Evolutionary conservation across 2,329 filamentous ascomycete genomes (phyloP), one percentile per base, ranked within the genome.

Genomic region (Chrysoporthe cubensis): DNA sequence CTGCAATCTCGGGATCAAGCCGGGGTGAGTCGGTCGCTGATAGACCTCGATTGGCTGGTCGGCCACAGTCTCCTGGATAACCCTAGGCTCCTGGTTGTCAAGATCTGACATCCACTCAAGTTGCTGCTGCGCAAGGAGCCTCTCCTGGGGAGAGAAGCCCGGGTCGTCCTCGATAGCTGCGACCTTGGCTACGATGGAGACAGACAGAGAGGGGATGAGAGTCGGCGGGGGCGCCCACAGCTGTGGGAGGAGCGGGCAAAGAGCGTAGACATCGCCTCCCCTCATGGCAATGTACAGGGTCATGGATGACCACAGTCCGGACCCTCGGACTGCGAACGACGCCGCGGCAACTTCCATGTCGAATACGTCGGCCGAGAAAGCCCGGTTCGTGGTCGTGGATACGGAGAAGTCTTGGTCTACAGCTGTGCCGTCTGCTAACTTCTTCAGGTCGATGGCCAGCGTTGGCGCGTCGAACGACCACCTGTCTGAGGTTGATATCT

Each of bases 211-310:
- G 2, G 94, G 91, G 16, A 97, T 88, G 43, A 96, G 83, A 0
- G 91, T 91, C 1, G 90, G 85, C 16, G 91, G 89, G 34, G 91
- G 89, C 34, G 92, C 88, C 94, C 95, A 98, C 73, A 91, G 93
- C 63, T 89, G 89, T 0, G 96, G 96, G 43, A 99, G 83, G 52
- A 99, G 84, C 1, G 96, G 96, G 76, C 94, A 97, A 9, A 99
- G 82, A 1, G 95, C 94, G 75, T 99, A 99, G 6, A 98, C 87
- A 75, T 97, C 94, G 3, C 96, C 96, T 69, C 93, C 91, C 48
- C 89, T 88, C 91, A 97, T 99, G n/a, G 94, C 94, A 63, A 98
- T 83, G 93, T 95, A 99, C 13, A 99, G 84, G 0, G 96, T 98
- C 92, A 97, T 97, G 11, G 94, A 89, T 8, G 94, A 92, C 96